phyloP scores from a whole-genome alignment of 805 yeast genomes.

The Candida pini region DNA sequence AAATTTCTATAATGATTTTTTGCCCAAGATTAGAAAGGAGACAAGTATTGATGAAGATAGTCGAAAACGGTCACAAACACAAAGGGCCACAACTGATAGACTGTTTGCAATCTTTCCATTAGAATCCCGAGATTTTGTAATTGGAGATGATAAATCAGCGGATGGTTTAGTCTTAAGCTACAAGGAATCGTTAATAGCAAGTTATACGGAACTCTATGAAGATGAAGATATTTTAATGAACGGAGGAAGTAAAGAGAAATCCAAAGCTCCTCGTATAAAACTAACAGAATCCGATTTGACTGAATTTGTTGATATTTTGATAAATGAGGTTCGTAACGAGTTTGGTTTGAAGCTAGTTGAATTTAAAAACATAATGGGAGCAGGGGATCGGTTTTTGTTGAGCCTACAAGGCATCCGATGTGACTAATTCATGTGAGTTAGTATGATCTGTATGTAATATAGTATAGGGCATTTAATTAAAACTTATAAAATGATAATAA shows the following conservation, averaged over 20 bases:
- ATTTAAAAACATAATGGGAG: neutral
- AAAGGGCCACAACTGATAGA: constrained; percentile 9
- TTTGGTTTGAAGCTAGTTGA: neutral
- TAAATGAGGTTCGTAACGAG: constrained; percentile 7
- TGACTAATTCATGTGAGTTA: no score
- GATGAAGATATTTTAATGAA: constrained; percentile 12
- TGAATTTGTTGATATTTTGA: constrained; percentile 6
- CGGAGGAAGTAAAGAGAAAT: neutral
- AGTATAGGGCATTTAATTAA: no score
- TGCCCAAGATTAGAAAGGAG: constrained; percentile 9
- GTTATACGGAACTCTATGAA: constrained; percentile 12
- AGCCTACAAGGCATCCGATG: no score
- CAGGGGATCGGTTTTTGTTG: no score
- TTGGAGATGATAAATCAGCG: neutral
- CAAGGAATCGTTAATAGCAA: constrained; percentile 7
- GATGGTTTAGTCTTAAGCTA: constrained; percentile 2
- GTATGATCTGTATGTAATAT: no score
- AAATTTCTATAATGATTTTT: constrained; percentile 37
- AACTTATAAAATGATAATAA: no score
- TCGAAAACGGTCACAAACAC: constrained; percentile 8
- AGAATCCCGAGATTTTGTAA: constrained; percentile 1
- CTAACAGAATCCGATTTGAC: neutral
- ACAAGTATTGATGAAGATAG: constrained; percentile 3
- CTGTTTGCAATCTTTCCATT: constrained; percentile 11
- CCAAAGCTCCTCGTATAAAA: neutral